Conservation (phyloP, 2,329 filamentous ascomycete species). For the Sporothrix euskadiensis region DNA sequence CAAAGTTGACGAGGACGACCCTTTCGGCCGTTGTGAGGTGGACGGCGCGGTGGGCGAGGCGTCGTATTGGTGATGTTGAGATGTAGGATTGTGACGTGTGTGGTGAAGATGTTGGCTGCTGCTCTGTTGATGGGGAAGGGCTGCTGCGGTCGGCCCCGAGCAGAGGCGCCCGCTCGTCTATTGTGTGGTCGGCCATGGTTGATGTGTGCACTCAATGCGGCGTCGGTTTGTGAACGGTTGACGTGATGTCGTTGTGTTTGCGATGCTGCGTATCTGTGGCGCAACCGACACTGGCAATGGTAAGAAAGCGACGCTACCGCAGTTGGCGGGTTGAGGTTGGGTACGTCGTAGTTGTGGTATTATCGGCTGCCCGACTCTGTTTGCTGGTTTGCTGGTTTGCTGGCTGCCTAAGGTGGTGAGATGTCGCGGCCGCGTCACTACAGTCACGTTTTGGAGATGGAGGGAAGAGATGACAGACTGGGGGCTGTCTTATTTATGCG, state of each 20-base stretch:
- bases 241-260: not conserved
- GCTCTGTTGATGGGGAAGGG: not conserved
- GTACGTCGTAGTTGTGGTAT: not conserved
- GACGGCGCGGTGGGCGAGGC: constrained; percentile 7
- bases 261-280: not conserved
- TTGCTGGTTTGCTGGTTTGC: not conserved
- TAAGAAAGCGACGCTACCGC: not conserved
- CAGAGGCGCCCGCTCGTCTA: constrained; percentile 24
- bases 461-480: not conserved
- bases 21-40: constrained; percentile 34
- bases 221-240: not conserved
- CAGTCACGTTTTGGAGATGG: too few species aligned
- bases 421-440: not conserved
- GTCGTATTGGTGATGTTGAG: not conserved
- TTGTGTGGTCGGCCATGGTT: not conserved
- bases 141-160: not conserved
- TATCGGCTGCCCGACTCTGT: not conserved
- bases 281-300: not conserved
- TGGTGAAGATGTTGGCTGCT: not conserved
- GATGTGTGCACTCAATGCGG: not conserved
- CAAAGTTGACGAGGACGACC: constrained; percentile 38
- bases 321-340: too few species aligned
- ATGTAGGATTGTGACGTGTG: not conserved
- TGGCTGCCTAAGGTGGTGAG: constrained; percentile 1
- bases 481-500: not conserved